phyloP scores from a whole-genome alignment of 1,284 basidiomycete species.

The Ustilago bromivora region DNA sequence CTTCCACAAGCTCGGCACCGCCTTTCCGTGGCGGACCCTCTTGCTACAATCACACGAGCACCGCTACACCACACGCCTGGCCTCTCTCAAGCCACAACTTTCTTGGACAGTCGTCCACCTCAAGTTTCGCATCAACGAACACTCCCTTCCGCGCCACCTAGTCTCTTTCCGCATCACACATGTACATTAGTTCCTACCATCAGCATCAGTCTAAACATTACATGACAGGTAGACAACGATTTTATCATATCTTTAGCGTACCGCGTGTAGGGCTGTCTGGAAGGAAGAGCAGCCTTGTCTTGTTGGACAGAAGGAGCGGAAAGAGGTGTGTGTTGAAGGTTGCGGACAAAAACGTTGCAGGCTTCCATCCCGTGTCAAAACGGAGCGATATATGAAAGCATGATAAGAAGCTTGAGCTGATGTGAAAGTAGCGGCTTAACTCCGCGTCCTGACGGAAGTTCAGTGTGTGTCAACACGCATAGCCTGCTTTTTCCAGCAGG shows the following conservation, averaged over 20 bases:
- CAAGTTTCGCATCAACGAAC: not conserved
- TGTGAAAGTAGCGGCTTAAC: not conserved
- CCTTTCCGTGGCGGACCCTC: not conserved
- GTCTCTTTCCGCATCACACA: not conserved
- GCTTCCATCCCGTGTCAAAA: not conserved
- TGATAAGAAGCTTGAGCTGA: too few relatives aligned
- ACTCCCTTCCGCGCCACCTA: not conserved
- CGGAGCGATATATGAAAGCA: not conserved
- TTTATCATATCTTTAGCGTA: not conserved
- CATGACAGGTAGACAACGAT: not conserved
- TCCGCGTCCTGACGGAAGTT: not conserved
- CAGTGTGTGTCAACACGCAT: not conserved
- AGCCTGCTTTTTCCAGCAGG: not conserved
- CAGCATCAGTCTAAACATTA: not conserved
- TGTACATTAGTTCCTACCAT: slow-evolving; percentile 8
- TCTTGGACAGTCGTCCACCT: not conserved
- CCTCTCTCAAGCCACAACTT: slow-evolving; percentile 1
- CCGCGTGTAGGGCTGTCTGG: too few relatives aligned
- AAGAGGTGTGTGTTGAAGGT: not conserved
- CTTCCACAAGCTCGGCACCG: not conserved
- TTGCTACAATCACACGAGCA: not conserved
- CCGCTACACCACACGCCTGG: not conserved
- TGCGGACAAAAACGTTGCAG: not conserved
- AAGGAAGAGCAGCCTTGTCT: not conserved
- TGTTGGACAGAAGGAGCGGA: not conserved